Evolutionary conservation across 495 filamentous ascomycete species (phyloP), one percentile per base, ranked within the genome.

Genomic region (Podospora appendiculata): DNA sequence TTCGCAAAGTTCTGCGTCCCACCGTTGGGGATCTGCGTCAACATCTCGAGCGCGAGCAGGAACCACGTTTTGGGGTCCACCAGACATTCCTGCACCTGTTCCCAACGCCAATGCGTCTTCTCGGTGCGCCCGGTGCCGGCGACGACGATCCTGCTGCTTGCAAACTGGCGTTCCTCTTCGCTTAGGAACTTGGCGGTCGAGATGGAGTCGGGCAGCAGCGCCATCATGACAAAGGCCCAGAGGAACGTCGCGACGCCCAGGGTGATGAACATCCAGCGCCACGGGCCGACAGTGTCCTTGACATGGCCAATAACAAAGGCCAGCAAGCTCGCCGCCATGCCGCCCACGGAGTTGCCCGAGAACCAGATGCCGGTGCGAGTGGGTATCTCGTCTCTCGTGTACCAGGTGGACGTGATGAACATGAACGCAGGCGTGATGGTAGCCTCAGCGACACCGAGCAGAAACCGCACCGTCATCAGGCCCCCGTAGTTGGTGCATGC

Each of bases 341-440:
- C 82, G 9, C 78, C 82, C 13, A 77, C 50, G 0, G 83, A 83
- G 8, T 84, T 66, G 17, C 83, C 82, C 32, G 69, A 71, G 60
- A 82, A 85, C 83, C 83, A 87, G 58, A 84, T 69, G 14, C 71
- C 75, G 52, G 81, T 84, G n/a, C 83, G 75, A 1, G 77, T 77
- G 3, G 79, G 76, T 35, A 77, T 73, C 58, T 85, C 82, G 1
- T 74, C 72, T 42, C 79, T 77, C 12, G 79, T 86, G 57, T 86
- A 87, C 79, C 80, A 87, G 51, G 60, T 60, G 56, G 66, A 65
- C 45, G 63, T 73, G 53, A 80, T 70, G 34, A 80, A 67, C 45
- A 82, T 79, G 39, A 85, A 64, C 3, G 72, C 75, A 11, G 83
- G 83, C 43, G 75, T 75, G 51, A 85, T 79, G 18, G 79, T 77